Base-by-base conservation (phyloP, 331 rosid species). In the Erythrophleum ivorense region DNA sequence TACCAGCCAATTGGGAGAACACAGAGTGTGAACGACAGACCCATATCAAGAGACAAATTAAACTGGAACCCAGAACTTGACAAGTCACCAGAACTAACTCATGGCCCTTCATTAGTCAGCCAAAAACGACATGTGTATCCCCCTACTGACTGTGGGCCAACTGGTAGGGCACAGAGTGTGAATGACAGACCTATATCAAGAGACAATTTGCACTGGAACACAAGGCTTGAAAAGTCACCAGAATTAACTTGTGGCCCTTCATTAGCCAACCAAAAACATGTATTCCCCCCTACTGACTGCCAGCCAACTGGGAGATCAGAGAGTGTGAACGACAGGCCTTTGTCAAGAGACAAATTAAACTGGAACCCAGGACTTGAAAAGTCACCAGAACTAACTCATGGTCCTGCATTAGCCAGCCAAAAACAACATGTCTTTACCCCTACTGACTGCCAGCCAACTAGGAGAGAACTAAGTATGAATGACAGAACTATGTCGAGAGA, bases 131-230 rank as follows among this genome's bases (percentile, higher is more conserved):
- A 78, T 59, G 15, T 83, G 33, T 86, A 40, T 36, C 81, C 88
- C 43, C 57, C 80, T 16, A 72, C 79, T 76, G 76, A 49, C 85
- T 71, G 85, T 75, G 76, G 81, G 43, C 78, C 86, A 36, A 71
- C 67, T 78, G 90, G 86, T 67, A 84, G 85, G 86, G 68, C 71
- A 38, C 77, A 84, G 76, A 84, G 69, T 84, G 81, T 74, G 82
- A 88, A 85, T 9, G 3, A 48, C 15, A 64, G 24, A 3, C 48
- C 71, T 7, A 15, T 64, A 43, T 36, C 71, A 64, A 64, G 46
- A 64, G 48, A 34, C 11, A 64, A 64, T 5, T 36, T 64, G 5
- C 15, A 36, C 15, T 15, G 24, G 45, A 33, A 36, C 0, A 10
- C 48, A 34, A 36, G 45, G 33, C 6, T 34, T 63, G 21, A 33